These are phyloP conservation scores for Penicillium longicatenatum DNA, from an alignment of 495 filamentous ascomycete genomes.

Conservation along the genomic window DNA sequence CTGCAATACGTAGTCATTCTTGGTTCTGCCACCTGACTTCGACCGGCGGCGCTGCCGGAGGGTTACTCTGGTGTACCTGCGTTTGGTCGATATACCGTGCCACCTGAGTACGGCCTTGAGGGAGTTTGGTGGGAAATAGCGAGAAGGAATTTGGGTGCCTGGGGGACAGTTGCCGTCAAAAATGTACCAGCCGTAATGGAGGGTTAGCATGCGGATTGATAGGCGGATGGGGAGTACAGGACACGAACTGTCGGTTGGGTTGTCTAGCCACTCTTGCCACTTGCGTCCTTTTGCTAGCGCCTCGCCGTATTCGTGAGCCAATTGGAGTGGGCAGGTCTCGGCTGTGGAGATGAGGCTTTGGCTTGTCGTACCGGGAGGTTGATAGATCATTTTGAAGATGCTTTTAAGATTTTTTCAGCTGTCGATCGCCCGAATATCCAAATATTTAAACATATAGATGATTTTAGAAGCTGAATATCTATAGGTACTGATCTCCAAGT, in stretches of 20 bases:
- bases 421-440: no score
- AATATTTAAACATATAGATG: no score
- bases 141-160: background rate
- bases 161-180: background rate
- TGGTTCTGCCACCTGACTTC: background rate
- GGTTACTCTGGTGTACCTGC: background rate
- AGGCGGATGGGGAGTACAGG: background rate
- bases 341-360: background rate
- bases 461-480: no score
- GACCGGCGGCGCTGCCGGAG: background rate
- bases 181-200: background rate
- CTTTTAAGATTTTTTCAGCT: no score
- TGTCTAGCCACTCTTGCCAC: background rate
- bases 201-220: background rate
- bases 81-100: background rate
- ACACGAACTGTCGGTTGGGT: background rate
- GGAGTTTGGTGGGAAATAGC: background rate
- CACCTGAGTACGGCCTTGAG: background rate
- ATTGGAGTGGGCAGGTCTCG: background rate
- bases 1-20: slow-evolving; percentile 10
- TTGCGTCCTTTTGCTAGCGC: background rate
- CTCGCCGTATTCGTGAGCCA: background rate
- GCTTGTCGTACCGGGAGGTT: background rate
- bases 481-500: background rate
- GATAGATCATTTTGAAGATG: background rate